phyloP scores from a whole-genome alignment of 192 early-diverging fungal species.

The Backusella psychrophila region DNA sequence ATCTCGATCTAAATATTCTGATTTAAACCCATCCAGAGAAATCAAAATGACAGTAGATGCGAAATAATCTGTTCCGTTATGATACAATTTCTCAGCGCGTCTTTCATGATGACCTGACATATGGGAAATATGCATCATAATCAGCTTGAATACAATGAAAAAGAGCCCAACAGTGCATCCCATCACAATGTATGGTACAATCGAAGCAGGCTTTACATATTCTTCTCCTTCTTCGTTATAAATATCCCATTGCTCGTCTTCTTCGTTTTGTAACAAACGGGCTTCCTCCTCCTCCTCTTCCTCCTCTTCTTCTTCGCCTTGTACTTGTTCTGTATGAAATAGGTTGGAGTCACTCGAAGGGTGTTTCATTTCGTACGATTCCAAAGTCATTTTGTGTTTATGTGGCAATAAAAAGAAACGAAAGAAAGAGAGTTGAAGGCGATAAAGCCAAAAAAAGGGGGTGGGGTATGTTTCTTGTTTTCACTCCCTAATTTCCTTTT shows the following conservation, averaged over 20 bases:
- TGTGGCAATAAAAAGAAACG: not conserved
- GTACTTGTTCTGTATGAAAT: not conserved
- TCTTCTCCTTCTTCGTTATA: not conserved
- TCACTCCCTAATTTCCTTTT: not conserved
- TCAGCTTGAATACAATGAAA: constrained; percentile 3
- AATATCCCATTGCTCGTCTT: constrained; percentile 9
- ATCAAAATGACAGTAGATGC: constrained; percentile 68
- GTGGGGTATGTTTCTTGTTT: not conserved
- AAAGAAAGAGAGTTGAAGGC: not conserved
- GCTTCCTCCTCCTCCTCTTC: not conserved
- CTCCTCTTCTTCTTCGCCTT: not conserved
- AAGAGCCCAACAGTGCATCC: not conserved
- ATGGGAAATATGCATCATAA: not conserved
- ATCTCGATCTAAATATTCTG: constrained; percentile 73
- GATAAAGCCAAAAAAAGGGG: not conserved
- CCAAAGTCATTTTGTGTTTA: not conserved
- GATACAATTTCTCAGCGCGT: constrained; percentile 25
- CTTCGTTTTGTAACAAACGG: constrained; percentile 1
- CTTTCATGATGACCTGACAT: constrained; percentile 2
- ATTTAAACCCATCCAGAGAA: constrained; percentile 82
- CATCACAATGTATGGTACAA: not conserved
- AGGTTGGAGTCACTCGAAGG: not conserved
- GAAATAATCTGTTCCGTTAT: constrained; percentile 67
- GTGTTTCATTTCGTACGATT: constrained; percentile 4
- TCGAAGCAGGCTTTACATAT: not conserved